Conservation (phyloP, 169 alveolate genomes). For the Perkinsus marinus region DNA sequence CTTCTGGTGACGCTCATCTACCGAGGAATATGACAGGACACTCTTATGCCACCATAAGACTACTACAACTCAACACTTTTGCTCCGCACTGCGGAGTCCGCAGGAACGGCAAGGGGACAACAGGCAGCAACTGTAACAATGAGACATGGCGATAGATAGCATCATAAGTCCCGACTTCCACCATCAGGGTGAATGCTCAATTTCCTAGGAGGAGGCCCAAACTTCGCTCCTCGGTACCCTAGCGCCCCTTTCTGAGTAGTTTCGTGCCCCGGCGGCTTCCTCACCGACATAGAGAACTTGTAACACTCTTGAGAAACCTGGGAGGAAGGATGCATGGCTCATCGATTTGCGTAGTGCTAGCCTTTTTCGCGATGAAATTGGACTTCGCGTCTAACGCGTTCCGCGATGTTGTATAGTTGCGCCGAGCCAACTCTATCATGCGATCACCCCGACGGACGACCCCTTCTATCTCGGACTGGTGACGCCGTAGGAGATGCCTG, state of each 20-base stretch:
- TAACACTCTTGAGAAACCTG: background rate
- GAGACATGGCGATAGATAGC: background rate
- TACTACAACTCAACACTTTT: no score
- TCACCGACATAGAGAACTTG: background rate
- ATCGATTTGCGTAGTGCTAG: background rate
- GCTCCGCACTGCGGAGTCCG: no score
- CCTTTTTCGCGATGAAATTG: background rate
- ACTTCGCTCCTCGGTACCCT: background rate
- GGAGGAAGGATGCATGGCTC: background rate
- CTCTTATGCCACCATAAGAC: no score
- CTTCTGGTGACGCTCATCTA: background rate
- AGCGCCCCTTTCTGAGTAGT: background rate
- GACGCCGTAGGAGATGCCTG: background rate
- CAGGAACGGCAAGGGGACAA: no score
- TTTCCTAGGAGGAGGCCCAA: background rate
- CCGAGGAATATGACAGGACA: background rate
- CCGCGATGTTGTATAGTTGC: background rate
- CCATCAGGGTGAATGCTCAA: background rate
- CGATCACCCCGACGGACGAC: background rate
- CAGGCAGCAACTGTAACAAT: background rate
- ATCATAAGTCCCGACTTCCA: background rate
- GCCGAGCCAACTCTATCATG: background rate
- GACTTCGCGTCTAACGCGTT: background rate
- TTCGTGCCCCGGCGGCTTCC: background rate
- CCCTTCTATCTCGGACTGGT: background rate